Evolutionary conservation across 2,329 filamentous ascomycete genomes (phyloP).

Genomic region (Aureobasidium namibiae): DNA sequence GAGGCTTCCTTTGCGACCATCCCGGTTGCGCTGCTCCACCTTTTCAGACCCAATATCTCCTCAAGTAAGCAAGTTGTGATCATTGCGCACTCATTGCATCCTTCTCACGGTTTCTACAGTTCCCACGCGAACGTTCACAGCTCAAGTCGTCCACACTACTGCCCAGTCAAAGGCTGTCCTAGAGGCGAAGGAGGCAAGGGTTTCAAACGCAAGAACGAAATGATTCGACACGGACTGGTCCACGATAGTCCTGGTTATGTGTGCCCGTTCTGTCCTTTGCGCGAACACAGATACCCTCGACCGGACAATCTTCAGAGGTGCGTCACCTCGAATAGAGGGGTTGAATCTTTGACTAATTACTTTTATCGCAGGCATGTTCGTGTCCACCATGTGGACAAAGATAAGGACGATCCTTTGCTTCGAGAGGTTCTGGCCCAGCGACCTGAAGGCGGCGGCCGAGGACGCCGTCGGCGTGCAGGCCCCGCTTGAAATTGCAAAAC

Average conservation of each 20-base stretch:
- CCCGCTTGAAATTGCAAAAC: not conserved
- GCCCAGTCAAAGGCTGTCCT: conserved; percentile 49
- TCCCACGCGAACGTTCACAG: conserved; percentile 67
- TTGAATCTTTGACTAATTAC: not conserved
- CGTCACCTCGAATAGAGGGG: conserved; percentile 19
- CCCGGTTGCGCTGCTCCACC: conserved; percentile 61
- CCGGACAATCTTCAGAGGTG: conserved; percentile 95
- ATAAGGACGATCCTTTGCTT: conserved; percentile 74
- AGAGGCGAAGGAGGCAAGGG: conserved; percentile 55
- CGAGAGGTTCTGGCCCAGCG: conserved; percentile 80
- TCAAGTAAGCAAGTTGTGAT: conserved; percentile 49
- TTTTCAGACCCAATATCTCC: conserved; percentile 68
- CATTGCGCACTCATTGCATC: not conserved
- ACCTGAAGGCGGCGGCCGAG: conserved; percentile 73
- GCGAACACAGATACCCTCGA: conserved; percentile 88
- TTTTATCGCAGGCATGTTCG: conserved; percentile 68
- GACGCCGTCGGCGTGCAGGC: conserved; percentile 60
- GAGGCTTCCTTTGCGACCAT: conserved; percentile 45
- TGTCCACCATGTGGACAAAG: conserved; percentile 83
- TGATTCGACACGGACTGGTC: conserved; percentile 74
- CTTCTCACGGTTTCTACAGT: conserved; percentile 24
- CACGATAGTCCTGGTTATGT: conserved; percentile 92
- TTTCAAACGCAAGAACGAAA: conserved; percentile 63
- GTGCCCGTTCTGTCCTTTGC: conserved; percentile 89
- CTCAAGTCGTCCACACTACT: conserved; percentile 55